Conservation (phyloP, 2,329 filamentous ascomycete genomes). For the Fusarium albidum region DNA sequence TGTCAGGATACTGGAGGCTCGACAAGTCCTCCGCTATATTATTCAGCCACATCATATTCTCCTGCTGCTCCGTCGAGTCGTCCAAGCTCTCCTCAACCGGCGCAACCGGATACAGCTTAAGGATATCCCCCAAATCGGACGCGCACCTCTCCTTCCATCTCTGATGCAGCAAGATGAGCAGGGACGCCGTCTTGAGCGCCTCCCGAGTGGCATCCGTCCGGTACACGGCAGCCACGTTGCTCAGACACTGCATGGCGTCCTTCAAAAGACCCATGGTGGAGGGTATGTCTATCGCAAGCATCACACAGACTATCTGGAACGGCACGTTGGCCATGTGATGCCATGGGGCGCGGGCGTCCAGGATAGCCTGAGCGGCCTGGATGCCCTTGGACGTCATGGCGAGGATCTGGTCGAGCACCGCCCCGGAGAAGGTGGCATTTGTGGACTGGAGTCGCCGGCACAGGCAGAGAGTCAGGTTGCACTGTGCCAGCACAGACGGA, state of each 20-base stretch:
- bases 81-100: constrained; percentile 8
- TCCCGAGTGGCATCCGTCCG: constrained; percentile 59
- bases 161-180: constrained; percentile 62
- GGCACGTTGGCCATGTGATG: constrained; percentile 68
- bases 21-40: constrained; percentile 54
- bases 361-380: constrained; percentile 55
- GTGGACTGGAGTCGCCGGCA: constrained; percentile 62
- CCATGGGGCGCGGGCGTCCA: constrained; percentile 58
- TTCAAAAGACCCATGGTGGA: constrained; percentile 56
- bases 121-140: constrained; percentile 47
- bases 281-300: constrained; percentile 62
- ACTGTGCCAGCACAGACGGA: constrained; percentile 57
- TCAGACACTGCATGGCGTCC: constrained; percentile 59
- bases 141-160: constrained; percentile 56
- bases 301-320: constrained; percentile 64
- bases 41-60: constrained; percentile 48
- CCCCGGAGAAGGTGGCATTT: constrained; percentile 53
- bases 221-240: constrained; percentile 52
- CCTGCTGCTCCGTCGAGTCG: constrained; percentile 19
- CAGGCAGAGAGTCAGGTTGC: constrained; percentile 63
- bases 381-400: constrained; percentile 55
- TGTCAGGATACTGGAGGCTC: constrained; percentile 52
- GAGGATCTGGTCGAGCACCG: constrained; percentile 56
- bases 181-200: constrained; percentile 61
- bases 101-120: constrained; percentile 45